Evolutionary conservation across 2,329 filamentous ascomycete species (phyloP), one percentile per base, ranked within the genome.

Genomic region (Zarea fungicola): DNA sequence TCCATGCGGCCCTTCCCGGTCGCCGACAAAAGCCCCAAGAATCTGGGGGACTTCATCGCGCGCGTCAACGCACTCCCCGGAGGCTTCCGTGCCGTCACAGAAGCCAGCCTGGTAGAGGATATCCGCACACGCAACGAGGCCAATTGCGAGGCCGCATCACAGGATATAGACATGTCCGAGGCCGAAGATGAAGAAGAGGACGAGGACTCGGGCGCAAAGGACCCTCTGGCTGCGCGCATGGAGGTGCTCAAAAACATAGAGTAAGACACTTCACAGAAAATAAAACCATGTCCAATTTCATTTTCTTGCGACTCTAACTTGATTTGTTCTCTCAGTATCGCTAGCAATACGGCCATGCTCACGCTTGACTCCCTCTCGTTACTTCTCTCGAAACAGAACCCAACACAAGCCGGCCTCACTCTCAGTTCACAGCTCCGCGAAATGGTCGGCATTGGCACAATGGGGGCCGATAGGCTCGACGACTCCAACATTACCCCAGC

Each of bases 301-400:
- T 10, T 16, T 8, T 22, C 6, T 3, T 41, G 9, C 13, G 18
- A 5, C 23, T 25, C 29, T 26, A 52, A 48, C 28, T 45, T 18
- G 5, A n/a, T n/a, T n/a, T n/a, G n/a, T n/a, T 9, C 10, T 26
- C 18, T 6, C 51, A 70, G 67, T 34, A 56, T 67, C 40, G 67
- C 67, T 23, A 59, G 61, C 49, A 79, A 85, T 55, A 78, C 81
- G 47, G 77, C 84, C 34, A 74, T 86, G 61, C 76, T 87, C 52
- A 82, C 84, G 6, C 80, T 95, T 58, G 89, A 96, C 64, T 88
- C 91, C 58, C 71, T 95, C 49, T 95, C 90, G 25, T 77, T 95
- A 6, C 75, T 95, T 1, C 74, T 93, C 14, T 89, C 88, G n/a
- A 91, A 90, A 63, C 81, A 93, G 61, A 75, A 75, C n/a, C 86